Evolutionary conservation across 306 rosid genomes (phyloP).

Genomic region (Cucumis hystrix): DNA sequence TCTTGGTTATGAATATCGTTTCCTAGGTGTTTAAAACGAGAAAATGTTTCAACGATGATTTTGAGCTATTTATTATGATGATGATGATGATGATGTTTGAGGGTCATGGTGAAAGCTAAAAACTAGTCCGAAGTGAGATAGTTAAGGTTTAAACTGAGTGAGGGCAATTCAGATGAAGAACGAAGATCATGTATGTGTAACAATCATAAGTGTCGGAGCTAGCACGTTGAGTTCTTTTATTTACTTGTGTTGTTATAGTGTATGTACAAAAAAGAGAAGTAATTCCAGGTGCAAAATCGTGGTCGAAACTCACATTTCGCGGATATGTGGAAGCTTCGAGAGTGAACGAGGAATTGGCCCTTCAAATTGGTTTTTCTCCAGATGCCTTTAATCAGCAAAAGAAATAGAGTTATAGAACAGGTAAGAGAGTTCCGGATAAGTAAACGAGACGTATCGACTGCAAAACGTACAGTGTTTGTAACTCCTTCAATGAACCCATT

Average conservation of each 20-base stretch:
- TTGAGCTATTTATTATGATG: background rate
- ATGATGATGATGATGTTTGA: background rate
- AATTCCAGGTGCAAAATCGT: background rate
- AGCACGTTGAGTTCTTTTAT: background rate
- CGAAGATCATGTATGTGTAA: background rate
- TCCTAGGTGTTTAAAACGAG: background rate
- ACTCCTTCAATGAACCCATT: conserved; percentile 33
- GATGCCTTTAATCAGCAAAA: conserved; percentile 41
- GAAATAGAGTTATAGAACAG: background rate
- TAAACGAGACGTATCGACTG: background rate
- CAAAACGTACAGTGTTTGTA: conserved; percentile 48
- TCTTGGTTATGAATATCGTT: background rate
- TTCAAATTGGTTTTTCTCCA: conserved; percentile 63
- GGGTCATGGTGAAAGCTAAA: background rate
- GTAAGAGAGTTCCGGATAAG: background rate
- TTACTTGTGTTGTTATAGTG: background rate
- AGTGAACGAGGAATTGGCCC: conserved; percentile 49
- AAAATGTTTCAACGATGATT: background rate
- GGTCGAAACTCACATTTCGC: conserved; percentile 46
- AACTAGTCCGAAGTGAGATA: background rate
- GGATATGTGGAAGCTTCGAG: conserved; percentile 32
- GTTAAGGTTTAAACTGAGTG: background rate
- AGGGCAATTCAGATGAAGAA: background rate
- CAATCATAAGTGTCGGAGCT: background rate
- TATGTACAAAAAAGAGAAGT: background rate